phyloP scores from a whole-genome alignment of 805 yeast species.

The Candida parachauliodes region DNA sequence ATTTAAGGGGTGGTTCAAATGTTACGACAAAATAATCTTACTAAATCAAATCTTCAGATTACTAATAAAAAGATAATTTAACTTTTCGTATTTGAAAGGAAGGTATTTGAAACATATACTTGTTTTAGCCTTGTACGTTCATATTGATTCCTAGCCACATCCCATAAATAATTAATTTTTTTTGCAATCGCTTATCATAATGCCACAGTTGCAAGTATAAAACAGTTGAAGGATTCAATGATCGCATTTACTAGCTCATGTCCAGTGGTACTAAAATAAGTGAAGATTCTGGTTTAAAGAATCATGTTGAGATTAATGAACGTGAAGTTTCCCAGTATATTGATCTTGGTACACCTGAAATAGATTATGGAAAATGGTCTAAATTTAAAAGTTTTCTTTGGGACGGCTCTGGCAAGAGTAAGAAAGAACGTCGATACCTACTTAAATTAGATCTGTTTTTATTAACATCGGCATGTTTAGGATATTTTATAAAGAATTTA shows the following conservation, averaged over 20 bases:
- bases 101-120: too few species aligned
- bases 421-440: slow-evolving; percentile 31
- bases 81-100: too few species aligned
- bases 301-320: slow-evolving; percentile 19
- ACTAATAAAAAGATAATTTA: too few species aligned
- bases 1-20: too few species aligned
- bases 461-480: slow-evolving; percentile 53
- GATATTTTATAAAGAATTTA: slow-evolving; percentile 45
- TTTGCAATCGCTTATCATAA: background rate
- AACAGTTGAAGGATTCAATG: slow-evolving; percentile 1
- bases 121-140: too few species aligned
- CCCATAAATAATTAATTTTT: background rate
- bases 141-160: background rate
- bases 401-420: slow-evolving; percentile 38
- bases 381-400: slow-evolving; percentile 25
- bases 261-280: slow-evolving; percentile 18
- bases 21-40: too few species aligned
- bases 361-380: slow-evolving; percentile 13
- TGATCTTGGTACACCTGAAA: slow-evolving; percentile 6
- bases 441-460: slow-evolving; percentile 41
- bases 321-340: slow-evolving; percentile 1
- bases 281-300: slow-evolving; percentile 13
- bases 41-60: too few species aligned
- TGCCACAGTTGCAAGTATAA: slow-evolving; percentile 3
- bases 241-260: slow-evolving; percentile 24